A percentile compares a stretch with the other conserved stretches of the same genome.
phyloP scores from a whole-genome alignment of 306 rosid species.

The Citrullus colocynthis region DNA sequence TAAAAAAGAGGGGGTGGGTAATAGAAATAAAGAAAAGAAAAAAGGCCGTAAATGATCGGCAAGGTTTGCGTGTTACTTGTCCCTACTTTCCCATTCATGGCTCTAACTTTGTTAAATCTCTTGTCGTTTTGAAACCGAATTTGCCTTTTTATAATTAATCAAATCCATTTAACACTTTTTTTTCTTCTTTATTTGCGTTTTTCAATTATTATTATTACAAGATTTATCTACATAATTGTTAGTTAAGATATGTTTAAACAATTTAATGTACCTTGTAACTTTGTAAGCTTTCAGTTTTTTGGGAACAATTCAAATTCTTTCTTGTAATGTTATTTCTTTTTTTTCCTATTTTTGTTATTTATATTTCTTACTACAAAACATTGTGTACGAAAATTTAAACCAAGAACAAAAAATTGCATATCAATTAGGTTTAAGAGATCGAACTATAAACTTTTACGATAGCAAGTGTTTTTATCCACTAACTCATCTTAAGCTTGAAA shows the following conservation, averaged over 20 bases:
- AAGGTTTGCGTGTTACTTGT: conserved; percentile 61
- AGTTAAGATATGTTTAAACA: neutral
- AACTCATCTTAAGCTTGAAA: too few relatives aligned
- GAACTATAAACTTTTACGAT: too few relatives aligned
- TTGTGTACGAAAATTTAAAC: too few relatives aligned
- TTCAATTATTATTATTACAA: neutral
- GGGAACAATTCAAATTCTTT: neutral
- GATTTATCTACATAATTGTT: neutral
- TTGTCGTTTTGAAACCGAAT: conserved; percentile 3
- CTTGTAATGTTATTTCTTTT: too few relatives aligned
- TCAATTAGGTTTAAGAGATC: too few relatives aligned
- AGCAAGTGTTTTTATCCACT: too few relatives aligned
- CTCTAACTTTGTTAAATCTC: conserved; percentile 31
- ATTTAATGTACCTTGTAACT: neutral
- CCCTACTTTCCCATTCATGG: conserved; percentile 37
- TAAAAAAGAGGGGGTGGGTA: conserved; percentile 14
- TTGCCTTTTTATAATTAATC: neutral
- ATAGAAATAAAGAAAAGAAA: conserved; percentile 16
- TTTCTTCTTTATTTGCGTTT: neutral
- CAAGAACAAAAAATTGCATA: too few relatives aligned
- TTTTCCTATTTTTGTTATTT: too few relatives aligned
- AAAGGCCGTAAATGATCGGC: conserved; percentile 19
- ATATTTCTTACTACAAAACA: too few relatives aligned
- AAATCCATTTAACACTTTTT: neutral
- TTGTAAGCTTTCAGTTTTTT: too few relatives aligned